Percentiles rank a stretch among this genome's conserved stretches.
These are phyloP conservation scores for Colletotrichum tropicicola DNA, from an alignment of 2,329 filamentous ascomycete genomes.

Conservation along the genomic window DNA sequence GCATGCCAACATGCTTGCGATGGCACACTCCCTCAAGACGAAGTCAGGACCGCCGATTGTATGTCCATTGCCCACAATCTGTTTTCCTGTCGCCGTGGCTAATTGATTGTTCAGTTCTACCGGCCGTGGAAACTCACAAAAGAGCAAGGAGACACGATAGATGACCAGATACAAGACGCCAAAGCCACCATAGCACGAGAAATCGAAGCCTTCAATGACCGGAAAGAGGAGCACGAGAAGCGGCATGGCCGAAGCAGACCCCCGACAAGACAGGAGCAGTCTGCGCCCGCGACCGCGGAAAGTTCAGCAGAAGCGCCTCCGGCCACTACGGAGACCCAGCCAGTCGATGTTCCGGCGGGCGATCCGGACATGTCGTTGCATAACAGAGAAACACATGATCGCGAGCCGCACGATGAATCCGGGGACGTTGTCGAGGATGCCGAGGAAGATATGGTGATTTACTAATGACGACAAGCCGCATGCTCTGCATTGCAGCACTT, in stretches of 20 bases:
- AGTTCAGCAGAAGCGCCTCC: constrained; percentile 38
- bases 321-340: constrained; percentile 41
- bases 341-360: constrained; percentile 42
- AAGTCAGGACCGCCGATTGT: constrained; percentile 78
- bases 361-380: constrained; percentile 45
- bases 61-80: constrained; percentile 45
- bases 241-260: constrained; percentile 36
- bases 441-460: constrained; percentile 91
- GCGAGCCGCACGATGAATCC: constrained; percentile 71
- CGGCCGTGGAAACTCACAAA: constrained; percentile 80
- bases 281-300: constrained; percentile 42
- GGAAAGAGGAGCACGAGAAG: constrained; percentile 48
- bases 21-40: constrained; percentile 79
- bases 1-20: constrained; percentile 76
- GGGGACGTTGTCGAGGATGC: constrained; percentile 84
- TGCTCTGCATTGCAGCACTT: too few relatives aligned
- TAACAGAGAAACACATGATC: constrained; percentile 43
- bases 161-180: constrained; percentile 73
- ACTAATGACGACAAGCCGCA: constrained; percentile 59
- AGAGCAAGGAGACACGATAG: constrained; percentile 76
- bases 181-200: constrained; percentile 73
- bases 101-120: constrained; percentile 73
- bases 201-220: constrained; percentile 66
- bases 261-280: constrained; percentile 35
- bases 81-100: neutral